Conservation (phyloP, 805 yeast genomes). For the Candida rishiriensis region DNA sequence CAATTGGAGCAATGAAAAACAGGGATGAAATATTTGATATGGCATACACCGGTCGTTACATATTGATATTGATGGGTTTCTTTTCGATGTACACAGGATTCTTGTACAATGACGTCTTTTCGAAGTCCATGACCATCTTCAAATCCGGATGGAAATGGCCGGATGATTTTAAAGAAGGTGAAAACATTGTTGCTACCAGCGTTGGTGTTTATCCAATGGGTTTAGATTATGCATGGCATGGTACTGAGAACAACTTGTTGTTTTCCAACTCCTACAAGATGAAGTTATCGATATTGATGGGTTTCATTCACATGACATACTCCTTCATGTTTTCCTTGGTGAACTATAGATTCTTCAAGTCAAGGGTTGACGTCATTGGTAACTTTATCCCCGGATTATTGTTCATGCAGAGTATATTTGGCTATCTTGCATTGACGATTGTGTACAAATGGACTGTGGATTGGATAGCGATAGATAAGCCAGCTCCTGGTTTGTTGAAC, state of each 20-base stretch:
- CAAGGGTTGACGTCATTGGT: constrained; percentile 62
- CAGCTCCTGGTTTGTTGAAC: constrained; percentile 70
- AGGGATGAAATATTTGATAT: constrained; percentile 74
- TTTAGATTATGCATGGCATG: constrained; percentile 74
- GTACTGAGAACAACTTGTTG: constrained; percentile 65
- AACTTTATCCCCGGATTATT: constrained; percentile 70
- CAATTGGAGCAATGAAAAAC: constrained; percentile 45
- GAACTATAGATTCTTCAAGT: constrained; percentile 53
- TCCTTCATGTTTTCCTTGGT: constrained; percentile 65
- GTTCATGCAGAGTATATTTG: constrained; percentile 74
- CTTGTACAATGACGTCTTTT: constrained; percentile 67
- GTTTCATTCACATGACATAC: constrained; percentile 70
- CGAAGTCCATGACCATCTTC: constrained; percentile 65
- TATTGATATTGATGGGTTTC: constrained; percentile 62
- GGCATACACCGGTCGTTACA: constrained; percentile 71
- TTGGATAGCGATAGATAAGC: constrained; percentile 57
- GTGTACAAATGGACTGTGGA: constrained; percentile 72
- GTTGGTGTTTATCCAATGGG: constrained; percentile 58
- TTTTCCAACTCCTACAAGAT: constrained; percentile 73
- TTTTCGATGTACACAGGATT: constrained; percentile 75
- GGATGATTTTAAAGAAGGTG: constrained; percentile 43
- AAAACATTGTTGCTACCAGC: constrained; percentile 42
- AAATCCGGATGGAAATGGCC: constrained; percentile 71
- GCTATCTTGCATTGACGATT: constrained; percentile 61
- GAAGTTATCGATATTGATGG: constrained; percentile 74